A percentile compares a stretch with the other conserved stretches of the same genome.
Evolutionary conservation across 768 basidiomycete species (phyloP).

Genomic region (Tricholoma flavovirens): DNA sequence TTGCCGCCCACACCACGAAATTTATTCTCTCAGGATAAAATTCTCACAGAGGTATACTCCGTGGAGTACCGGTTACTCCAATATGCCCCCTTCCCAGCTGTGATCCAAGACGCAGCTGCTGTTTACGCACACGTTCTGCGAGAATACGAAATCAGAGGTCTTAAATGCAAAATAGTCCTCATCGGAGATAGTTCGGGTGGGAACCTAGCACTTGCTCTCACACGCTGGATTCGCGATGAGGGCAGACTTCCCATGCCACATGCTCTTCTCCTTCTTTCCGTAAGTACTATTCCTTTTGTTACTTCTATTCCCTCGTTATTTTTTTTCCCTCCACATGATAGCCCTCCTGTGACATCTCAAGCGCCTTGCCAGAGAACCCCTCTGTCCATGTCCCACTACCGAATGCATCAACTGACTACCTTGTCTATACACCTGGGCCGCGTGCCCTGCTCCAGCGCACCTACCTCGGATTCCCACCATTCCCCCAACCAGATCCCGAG

Average conservation of each 20-base stretch:
- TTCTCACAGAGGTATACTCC: slow-evolving; percentile 32
- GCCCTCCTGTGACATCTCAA: slow-evolving; percentile 31
- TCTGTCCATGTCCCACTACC: slow-evolving; percentile 47
- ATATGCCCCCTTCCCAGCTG: slow-evolving; percentile 48
- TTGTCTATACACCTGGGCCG: slow-evolving; percentile 48
- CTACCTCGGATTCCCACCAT: slow-evolving; percentile 38
- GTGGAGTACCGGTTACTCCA: slow-evolving; percentile 51
- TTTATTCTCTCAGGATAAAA: slow-evolving; percentile 19
- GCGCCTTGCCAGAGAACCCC: slow-evolving; percentile 42
- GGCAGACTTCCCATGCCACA: slow-evolving; percentile 37
- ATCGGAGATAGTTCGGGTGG: slow-evolving; percentile 54
- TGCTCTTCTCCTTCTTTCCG: slow-evolving; percentile 42
- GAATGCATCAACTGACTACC: slow-evolving; percentile 43
- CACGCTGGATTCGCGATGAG: slow-evolving; percentile 51
- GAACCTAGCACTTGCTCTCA: slow-evolving; percentile 44
- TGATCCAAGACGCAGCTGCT: slow-evolving; percentile 46
- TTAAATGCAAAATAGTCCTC: slow-evolving; percentile 35
- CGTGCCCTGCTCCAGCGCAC: slow-evolving; percentile 46
- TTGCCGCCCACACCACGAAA: background rate
- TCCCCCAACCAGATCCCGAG: slow-evolving; percentile 16
- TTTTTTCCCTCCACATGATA: background rate
- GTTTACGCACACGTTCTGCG: slow-evolving; percentile 43
- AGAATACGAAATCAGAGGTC: slow-evolving; percentile 17
- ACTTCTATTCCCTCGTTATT: background rate
- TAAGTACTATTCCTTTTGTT: slow-evolving; percentile 11